A percentile compares a stretch with the other conserved stretches of the same genome.
Conservation (phyloP, 805 yeast species). For the Metschnikowia sp. region DNA sequence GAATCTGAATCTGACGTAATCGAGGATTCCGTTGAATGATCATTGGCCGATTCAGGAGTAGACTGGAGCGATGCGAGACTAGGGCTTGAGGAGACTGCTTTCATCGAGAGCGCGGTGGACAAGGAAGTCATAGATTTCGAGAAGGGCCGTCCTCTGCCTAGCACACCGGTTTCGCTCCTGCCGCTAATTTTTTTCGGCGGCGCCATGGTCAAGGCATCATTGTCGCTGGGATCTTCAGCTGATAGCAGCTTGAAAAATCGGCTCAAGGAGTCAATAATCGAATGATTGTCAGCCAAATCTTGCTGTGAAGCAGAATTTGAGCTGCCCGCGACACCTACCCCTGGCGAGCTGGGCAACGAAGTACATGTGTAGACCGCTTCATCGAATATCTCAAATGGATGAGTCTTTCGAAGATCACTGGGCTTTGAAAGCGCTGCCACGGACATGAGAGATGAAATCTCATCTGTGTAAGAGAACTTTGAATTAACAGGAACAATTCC, state of each 20-base stretch:
- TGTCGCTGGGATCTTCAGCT: slow-evolving; percentile 24
- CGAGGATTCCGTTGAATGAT: slow-evolving; percentile 30
- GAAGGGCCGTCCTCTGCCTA: slow-evolving; percentile 19
- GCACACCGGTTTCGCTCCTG: slow-evolving; percentile 1
- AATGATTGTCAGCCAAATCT: slow-evolving; percentile 31
- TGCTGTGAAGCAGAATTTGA: slow-evolving; percentile 9
- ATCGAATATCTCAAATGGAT: slow-evolving; percentile 63
- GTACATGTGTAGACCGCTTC: slow-evolving; percentile 53
- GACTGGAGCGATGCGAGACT: slow-evolving; percentile 36
- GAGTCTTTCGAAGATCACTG: slow-evolving; percentile 45
- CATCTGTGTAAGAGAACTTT: slow-evolving; percentile 21
- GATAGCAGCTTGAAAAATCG: slow-evolving; percentile 35
- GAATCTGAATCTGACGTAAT: slow-evolving; percentile 30
- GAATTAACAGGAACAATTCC: slow-evolving; percentile 37
- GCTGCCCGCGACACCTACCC: background rate
- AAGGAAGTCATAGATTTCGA: slow-evolving; percentile 35
- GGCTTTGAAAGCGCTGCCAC: slow-evolving; percentile 20
- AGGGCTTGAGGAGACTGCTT: slow-evolving; percentile 37
- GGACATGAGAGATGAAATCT: slow-evolving; percentile 13
- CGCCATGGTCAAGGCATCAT: slow-evolving; percentile 4
- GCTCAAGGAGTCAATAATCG: slow-evolving; percentile 33
- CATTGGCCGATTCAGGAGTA: slow-evolving; percentile 35
- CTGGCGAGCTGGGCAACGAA: slow-evolving; percentile 19
- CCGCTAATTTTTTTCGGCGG: slow-evolving; percentile 9
- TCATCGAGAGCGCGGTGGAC: slow-evolving; percentile 29